Base-by-base conservation (phyloP, 257 asterid genomes). In the Cinchona pubescens region DNA sequence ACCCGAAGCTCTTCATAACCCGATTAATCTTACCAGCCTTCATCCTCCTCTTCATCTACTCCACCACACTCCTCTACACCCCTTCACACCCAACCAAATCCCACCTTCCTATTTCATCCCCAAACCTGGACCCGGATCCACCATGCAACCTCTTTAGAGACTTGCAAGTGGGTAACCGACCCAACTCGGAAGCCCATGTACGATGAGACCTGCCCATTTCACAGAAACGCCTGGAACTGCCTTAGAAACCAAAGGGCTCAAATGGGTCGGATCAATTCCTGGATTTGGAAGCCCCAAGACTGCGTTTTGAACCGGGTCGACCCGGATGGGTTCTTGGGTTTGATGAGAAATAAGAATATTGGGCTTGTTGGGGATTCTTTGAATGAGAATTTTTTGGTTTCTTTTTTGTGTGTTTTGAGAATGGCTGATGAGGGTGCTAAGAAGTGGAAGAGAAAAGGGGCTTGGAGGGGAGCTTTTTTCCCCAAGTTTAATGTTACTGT, bases 391-490 rank as follows among this genome's bases (percentile, higher is more conserved):
- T 91, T 92, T 59, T 63, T 92, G 89, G 96, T 85, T 38, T 83
- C 98, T 29, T 86, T 92, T 79, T 67, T 91, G 89, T 95, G 99
- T 81, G 73, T 82, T n/a, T 74, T 90, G 76, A 86, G 94, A 76
- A 79, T 66, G 77, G 97, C 85, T 69, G 99, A 95, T 82, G 77
- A 14, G 21, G 86, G 93, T 60, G 97, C 96, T 30, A 91, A 84
- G 88, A 95, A 88, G 83, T 95, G 99, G 99, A 95, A 95, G 96
- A 88, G 90, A 61, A 95, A 85, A 76, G 96, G 98, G 18, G 97
- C 99, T 63, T 95, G 99, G 99, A 91, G 90, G 81, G 98, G 98
- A 51, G 98, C 91, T 72, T 90, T 87, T 85, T 95, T 90, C 71
- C 97, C 99, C 0, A 91, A 84, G 69, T 95, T 83, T 65, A 95